Conservation (phyloP, 164 flowering plant species). For the Stephania japonica region DNA sequence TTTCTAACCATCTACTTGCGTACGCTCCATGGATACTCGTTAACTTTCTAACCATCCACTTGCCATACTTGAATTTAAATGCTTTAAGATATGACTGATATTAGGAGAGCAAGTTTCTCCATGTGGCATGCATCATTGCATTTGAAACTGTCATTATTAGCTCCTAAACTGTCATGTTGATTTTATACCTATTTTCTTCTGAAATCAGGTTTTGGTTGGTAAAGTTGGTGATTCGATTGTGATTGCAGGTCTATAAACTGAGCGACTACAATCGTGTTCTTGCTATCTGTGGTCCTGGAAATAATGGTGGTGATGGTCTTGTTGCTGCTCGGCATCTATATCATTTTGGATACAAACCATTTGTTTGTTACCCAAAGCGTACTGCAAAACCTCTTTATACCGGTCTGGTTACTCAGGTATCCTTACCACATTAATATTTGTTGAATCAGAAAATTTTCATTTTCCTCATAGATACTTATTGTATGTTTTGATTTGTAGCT, state of each 20-base stretch:
- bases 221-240: neutral
- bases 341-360: slow-evolving; percentile 90
- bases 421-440: neutral
- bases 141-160: neutral
- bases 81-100: neutral
- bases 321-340: slow-evolving; percentile 95
- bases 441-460: neutral
- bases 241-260: slow-evolving; percentile 62
- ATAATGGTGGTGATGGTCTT: slow-evolving; percentile 96
- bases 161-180: neutral
- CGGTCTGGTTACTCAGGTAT: slow-evolving; percentile 90
- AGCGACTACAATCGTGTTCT: slow-evolving; percentile 65
- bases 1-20: neutral
- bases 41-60: neutral
- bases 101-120: neutral
- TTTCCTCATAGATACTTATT: slow-evolving; percentile 18
- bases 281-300: slow-evolving; percentile 97
- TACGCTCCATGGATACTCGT: neutral
- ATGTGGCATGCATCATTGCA: neutral
- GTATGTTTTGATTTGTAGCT: slow-evolving; percentile 46
- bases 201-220: neutral
- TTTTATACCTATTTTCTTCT: too few species aligned
- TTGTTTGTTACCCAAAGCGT: slow-evolving; percentile 81
- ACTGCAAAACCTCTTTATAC: slow-evolving; percentile 73
- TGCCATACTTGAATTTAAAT: neutral